A percentile compares a stretch with the other conserved stretches of the same genome.
phyloP scores from a whole-genome alignment of 148 eudicot species.

The Simmondsia chinensis region DNA sequence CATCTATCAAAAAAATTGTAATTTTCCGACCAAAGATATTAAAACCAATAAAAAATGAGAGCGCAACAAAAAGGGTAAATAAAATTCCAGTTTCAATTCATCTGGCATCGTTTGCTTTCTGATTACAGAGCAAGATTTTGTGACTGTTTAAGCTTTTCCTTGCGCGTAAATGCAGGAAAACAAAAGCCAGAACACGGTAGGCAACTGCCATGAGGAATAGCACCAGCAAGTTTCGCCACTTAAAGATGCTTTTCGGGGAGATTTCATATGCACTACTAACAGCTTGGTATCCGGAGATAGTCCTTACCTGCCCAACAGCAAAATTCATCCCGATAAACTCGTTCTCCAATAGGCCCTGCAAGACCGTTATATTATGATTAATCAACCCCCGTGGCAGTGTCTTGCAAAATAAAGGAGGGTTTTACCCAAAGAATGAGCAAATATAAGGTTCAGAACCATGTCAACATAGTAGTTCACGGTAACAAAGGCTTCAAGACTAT shows the following conservation, averaged over 20 bases:
- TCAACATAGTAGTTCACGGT: too few relatives aligned
- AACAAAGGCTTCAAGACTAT: too few relatives aligned
- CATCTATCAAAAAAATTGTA: too few relatives aligned
- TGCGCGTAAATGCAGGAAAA: slow-evolving; percentile 47
- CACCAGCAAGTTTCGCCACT: slow-evolving; percentile 75
- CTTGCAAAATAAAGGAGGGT: not conserved
- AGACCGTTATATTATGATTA: not conserved
- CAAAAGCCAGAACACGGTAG: slow-evolving; percentile 56
- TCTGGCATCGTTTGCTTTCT: slow-evolving; percentile 25
- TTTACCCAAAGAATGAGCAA: not conserved
- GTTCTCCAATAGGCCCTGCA: slow-evolving; percentile 89
- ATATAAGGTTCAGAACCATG: too few relatives aligned
- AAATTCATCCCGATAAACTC: slow-evolving; percentile 63
- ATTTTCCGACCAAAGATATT: too few relatives aligned
- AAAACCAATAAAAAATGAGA: too few relatives aligned
- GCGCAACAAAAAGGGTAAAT: not conserved
- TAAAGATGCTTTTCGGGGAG: slow-evolving; percentile 46
- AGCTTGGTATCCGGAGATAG: slow-evolving; percentile 78
- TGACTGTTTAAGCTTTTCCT: slow-evolving; percentile 21
- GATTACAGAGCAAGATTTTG: slow-evolving; percentile 32
- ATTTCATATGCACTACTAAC: slow-evolving; percentile 60
- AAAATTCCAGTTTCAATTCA: slow-evolving; percentile 17
- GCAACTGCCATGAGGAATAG: slow-evolving; percentile 77
- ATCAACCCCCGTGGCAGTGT: not conserved
- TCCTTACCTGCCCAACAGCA: slow-evolving; percentile 85